A percentile compares a stretch with the other conserved stretches of the same genome.
Evolutionary conservation across 1,284 basidiomycete species (phyloP).

Genomic region (Kwoniella shivajii): DNA sequence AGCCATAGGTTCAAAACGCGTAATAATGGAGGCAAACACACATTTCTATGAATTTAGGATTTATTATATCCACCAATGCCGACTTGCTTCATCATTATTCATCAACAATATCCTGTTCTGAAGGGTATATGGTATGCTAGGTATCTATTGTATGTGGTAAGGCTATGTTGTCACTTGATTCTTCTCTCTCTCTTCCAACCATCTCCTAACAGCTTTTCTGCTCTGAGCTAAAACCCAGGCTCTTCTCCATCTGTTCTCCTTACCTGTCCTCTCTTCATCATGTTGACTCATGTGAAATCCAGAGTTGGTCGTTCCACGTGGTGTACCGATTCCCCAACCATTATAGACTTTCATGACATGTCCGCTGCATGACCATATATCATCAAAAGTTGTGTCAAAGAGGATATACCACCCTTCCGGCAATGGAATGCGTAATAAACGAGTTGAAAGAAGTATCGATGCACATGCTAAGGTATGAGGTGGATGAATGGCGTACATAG

Average conservation of each 20-base stretch:
- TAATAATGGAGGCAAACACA: background rate
- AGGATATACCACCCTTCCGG: constrained; percentile 85
- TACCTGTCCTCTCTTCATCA: constrained; percentile 38
- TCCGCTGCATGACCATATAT: constrained; percentile 77
- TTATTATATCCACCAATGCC: background rate
- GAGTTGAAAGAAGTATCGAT: constrained; percentile 73
- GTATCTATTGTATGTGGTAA: background rate
- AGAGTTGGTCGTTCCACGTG: background rate
- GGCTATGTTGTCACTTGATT: background rate
- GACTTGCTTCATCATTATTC: no score
- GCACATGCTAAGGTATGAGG: constrained; percentile 86
- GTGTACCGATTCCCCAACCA: constrained; percentile 39
- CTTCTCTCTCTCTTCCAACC: constrained; percentile 58
- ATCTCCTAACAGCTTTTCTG: constrained; percentile 51
- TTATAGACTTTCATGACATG: constrained; percentile 71
- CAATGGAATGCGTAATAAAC: constrained; percentile 69
- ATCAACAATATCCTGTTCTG: no score
- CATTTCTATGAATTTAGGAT: no score
- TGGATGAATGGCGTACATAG: constrained; percentile 83
- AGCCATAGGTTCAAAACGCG: background rate
- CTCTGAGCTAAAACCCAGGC: constrained; percentile 59
- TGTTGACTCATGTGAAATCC: constrained; percentile 10
- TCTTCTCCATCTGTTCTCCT: constrained; percentile 60
- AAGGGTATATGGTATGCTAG: no score
- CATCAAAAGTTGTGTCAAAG: constrained; percentile 82